Evolutionary conservation across 345 rosid genomes (phyloP), one percentile per base, ranked within the genome.

Genomic region (Cardamine occulta): DNA sequence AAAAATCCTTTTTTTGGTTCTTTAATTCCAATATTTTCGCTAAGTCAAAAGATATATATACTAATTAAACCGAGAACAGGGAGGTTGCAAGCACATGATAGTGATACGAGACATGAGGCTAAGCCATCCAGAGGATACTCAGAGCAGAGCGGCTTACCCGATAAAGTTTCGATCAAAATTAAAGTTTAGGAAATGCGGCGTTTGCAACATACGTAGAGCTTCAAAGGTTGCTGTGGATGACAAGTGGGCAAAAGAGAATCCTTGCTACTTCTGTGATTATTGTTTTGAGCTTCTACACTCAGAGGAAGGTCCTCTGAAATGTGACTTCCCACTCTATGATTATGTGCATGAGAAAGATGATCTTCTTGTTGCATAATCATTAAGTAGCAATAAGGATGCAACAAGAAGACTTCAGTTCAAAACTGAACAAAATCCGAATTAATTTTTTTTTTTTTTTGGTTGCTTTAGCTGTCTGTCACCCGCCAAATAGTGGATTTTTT

Each of bases 61-160:
- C 26, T 74, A 23, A 34, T 48, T 11, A 24, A 74, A 32, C 63
- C 19, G 34, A 13, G 45, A 21, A 66, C 84, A 92, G 98, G 97
- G 98, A 63, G 89, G 80, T 51, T 92, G 99, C 86, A 91, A 87
- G 85, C 97, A 94, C 82, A 83, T 82, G 64, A 68, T 94, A 44
- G 89, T 91, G 62, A 84, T 95, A 44, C 68, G 93, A 45, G 97
- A 95, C 83, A 88, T 90, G 96, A 89, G 97, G 80, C 74, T 86
- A 83, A 82, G 82, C 73, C 93, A 92, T 78, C 88, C 86, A 0
- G 97, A 90, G 14, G 97, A 95, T 68, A 73, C 84, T 45, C 87
- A 84, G 44, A 86, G 76, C 54, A 85, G 86, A 42, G 79, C 84
- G 19, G 89, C 88, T 68, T 95, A 92, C 87, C 98, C 98, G 0